These are phyloP conservation scores for Phaeosphaeriaceae sp. DNA, from an alignment of 2,329 filamentous ascomycete species.

Conservation along the genomic window DNA sequence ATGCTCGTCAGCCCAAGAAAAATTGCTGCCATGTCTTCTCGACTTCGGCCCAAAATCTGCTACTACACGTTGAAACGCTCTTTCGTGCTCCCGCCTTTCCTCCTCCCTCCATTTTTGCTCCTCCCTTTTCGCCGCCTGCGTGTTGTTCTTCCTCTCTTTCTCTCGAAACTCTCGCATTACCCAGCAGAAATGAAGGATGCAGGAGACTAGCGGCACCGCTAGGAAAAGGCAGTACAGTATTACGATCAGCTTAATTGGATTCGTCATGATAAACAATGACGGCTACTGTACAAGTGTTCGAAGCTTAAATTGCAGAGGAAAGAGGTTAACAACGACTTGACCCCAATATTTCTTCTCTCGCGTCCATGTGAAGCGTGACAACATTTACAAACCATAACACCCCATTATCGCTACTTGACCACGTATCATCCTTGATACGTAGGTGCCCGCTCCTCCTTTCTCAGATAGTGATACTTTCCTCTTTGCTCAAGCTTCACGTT, in stretches of 20 bases:
- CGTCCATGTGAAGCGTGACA: too few relatives aligned
- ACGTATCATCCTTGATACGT: neutral
- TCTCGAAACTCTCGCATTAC: neutral
- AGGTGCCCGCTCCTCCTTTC: neutral
- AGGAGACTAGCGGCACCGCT: neutral
- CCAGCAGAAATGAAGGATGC: neutral
- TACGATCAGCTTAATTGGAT: neutral
- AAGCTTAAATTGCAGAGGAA: neutral
- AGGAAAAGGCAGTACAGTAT: conserved; percentile 3
- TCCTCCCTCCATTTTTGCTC: neutral
- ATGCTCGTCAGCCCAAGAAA: neutral
- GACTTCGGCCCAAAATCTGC: neutral
- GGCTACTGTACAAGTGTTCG: neutral
- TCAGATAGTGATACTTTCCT: conserved; percentile 7
- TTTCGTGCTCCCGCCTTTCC: neutral
- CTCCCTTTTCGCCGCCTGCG: neutral
- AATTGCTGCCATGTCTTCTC: neutral
- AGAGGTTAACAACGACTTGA: too few relatives aligned
- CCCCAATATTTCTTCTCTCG: too few relatives aligned
- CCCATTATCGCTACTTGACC: neutral
- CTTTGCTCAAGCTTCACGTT: conserved; percentile 5
- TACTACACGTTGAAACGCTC: neutral
- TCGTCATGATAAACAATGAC: too few relatives aligned
- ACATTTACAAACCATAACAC: neutral
- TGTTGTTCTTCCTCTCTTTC: neutral